Percentiles rank a stretch among this genome's conserved stretches.
phyloP scores from a whole-genome alignment of 2,329 filamentous ascomycete genomes.

The Nigrospora oryzae region DNA sequence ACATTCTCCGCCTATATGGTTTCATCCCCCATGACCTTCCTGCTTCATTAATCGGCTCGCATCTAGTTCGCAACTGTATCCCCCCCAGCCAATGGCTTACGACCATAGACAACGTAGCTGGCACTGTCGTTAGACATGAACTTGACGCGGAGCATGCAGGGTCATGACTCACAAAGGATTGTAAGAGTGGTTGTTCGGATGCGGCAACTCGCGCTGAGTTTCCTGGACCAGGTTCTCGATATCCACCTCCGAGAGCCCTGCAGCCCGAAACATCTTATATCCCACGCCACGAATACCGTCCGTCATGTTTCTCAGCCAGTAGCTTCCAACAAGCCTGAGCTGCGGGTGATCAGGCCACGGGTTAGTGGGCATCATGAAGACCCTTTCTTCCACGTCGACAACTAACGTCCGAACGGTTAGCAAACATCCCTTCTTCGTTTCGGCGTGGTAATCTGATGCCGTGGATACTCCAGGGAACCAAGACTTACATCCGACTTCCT shows the following conservation, averaged over 20 bases:
- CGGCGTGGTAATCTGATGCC: not conserved
- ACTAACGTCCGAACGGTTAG: not conserved
- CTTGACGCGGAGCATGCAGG: too few species aligned
- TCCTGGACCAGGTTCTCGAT: not conserved
- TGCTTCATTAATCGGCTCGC: too few species aligned
- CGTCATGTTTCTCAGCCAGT: slow-evolving; percentile 1
- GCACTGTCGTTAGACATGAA: not conserved
- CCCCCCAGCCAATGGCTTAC: not conserved
- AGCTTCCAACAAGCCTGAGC: not conserved
- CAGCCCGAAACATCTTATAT: not conserved
- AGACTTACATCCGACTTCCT: slow-evolving; percentile 4
- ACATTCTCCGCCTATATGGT: too few species aligned
- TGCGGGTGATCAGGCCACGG: not conserved
- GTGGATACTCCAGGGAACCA: too few species aligned
- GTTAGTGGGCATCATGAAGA: not conserved
- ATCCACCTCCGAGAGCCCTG: not conserved
- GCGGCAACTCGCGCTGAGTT: not conserved
- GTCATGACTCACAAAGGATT: not conserved
- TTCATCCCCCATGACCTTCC: too few species aligned
- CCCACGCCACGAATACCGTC: slow-evolving; percentile 1
- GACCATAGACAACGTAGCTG: slow-evolving; percentile 1
- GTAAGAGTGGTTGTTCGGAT: not conserved
- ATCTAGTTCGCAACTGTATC: too few species aligned
- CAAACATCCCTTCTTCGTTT: not conserved
- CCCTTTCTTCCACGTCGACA: slow-evolving; percentile 1